These are phyloP conservation scores for Lagenaria siceraria DNA, from an alignment of 306 rosid genomes.

Conservation along the genomic window DNA sequence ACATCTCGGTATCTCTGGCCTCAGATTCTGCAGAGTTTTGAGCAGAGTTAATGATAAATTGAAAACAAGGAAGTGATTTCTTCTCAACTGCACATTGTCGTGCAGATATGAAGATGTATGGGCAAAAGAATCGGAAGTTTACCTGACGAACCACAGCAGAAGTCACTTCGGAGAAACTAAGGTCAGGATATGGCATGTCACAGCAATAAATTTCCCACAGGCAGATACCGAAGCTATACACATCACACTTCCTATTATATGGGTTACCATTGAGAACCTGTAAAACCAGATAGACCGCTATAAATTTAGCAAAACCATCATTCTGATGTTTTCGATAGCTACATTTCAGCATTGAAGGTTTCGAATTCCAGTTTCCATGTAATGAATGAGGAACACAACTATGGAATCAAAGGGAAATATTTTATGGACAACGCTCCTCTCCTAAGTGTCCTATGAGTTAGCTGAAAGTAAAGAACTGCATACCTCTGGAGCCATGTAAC, in stretches of 20 bases:
- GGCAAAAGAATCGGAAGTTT: not conserved
- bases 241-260: slow-evolving; percentile 92
- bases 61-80: not conserved
- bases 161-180: slow-evolving; percentile 92
- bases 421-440: not conserved
- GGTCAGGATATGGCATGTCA: slow-evolving; percentile 98
- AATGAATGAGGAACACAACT: not conserved
- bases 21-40: slow-evolving; percentile 52
- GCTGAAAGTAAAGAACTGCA: not conserved
- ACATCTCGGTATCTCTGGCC: slow-evolving; percentile 96
- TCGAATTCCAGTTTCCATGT: not conserved
- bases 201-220: slow-evolving; percentile 95
- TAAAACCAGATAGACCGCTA: not conserved
- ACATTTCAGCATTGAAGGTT: not conserved
- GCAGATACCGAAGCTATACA: slow-evolving; percentile 94
- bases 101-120: not conserved
- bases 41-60: not conserved
- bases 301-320: not conserved
- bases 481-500: slow-evolving; percentile 99
- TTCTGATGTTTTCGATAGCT: not conserved
- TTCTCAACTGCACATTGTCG: not conserved
- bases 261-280: slow-evolving; percentile 98
- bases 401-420: not conserved
- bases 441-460: not conserved
- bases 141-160: slow-evolving; percentile 99